phyloP scores from a whole-genome alignment of 2,329 filamentous ascomycete genomes.

The Sarocladiaceae sp. region DNA sequence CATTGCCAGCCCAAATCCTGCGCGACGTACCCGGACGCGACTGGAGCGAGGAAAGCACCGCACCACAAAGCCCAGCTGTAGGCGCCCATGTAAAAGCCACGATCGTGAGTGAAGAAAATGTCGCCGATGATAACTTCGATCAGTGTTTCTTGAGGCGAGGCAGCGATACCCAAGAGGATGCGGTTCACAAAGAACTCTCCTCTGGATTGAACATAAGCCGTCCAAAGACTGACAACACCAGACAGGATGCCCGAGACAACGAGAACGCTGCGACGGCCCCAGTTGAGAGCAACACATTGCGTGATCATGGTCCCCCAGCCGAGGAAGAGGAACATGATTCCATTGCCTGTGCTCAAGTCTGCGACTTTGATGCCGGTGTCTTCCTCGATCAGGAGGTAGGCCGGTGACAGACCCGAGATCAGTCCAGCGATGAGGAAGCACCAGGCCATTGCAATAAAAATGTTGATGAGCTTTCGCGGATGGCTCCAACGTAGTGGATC shows the following conservation, averaged over 20 bases:
- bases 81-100: conserved; percentile 20
- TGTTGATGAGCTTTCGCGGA: conserved; percentile 17
- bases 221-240: conserved; percentile 17
- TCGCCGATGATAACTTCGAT: conserved; percentile 19
- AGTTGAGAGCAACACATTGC: conserved; percentile 17
- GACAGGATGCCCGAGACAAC: conserved; percentile 16
- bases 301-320: conserved; percentile 20
- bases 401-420: conserved; percentile 19
- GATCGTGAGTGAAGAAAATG: conserved; percentile 19
- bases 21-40: conserved; percentile 19
- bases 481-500: conserved; percentile 19
- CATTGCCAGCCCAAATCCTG: conserved; percentile 19
- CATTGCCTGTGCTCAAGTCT: conserved; percentile 20
- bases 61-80: conserved; percentile 21
- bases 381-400: conserved; percentile 18
- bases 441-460: conserved; percentile 20
- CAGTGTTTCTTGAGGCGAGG: conserved; percentile 19
- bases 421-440: conserved; percentile 21
- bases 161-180: conserved; percentile 18
- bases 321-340: conserved; percentile 17
- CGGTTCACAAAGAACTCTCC: conserved; percentile 21
- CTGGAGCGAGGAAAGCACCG: conserved; percentile 19
- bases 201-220: conserved; percentile 16
- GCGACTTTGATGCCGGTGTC: conserved; percentile 22
- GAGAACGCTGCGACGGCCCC: conserved; percentile 15